phyloP scores from a whole-genome alignment of 2,329 filamentous ascomycete genomes.

The Elsinoe fawcettii region DNA sequence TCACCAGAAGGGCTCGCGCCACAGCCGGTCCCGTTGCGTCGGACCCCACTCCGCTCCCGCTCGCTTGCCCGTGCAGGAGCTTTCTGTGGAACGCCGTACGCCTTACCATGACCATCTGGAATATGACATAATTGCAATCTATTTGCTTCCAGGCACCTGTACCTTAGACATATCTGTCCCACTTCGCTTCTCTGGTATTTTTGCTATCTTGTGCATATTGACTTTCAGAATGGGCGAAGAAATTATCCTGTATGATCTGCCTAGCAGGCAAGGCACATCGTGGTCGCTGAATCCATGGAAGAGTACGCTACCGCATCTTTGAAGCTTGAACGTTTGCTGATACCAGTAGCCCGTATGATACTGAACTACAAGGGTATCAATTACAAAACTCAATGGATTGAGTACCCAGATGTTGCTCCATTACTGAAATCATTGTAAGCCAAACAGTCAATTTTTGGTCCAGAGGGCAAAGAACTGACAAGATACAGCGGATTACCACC shows the following conservation, averaged over 20 bases:
- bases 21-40: not conserved
- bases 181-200: not conserved
- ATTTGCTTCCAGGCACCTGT: not conserved
- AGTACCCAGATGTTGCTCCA: slow-evolving; percentile 58
- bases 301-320: slow-evolving; percentile 38
- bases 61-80: not conserved
- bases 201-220: not conserved
- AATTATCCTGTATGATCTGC: slow-evolving; percentile 56
- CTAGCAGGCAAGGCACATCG: slow-evolving; percentile 43
- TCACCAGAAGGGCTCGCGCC: not conserved
- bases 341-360: slow-evolving; percentile 50
- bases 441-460: no score
- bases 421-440: slow-evolving; percentile 43
- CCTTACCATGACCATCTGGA: not conserved
- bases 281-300: slow-evolving; percentile 70
- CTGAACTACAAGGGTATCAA: slow-evolving; percentile 61
- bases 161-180: not conserved
- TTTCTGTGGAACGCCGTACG: not conserved
- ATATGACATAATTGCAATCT: slow-evolving; percentile 10
- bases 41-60: not conserved
- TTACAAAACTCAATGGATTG: slow-evolving; percentile 62
- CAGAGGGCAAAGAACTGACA: not conserved
- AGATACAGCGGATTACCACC: slow-evolving; percentile 32
- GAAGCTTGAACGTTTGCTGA: not conserved
- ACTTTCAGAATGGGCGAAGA: slow-evolving; percentile 21